phyloP scores from a whole-genome alignment of 192 early-diverging fungal species.

The Entomortierella chlamydospora region DNA sequence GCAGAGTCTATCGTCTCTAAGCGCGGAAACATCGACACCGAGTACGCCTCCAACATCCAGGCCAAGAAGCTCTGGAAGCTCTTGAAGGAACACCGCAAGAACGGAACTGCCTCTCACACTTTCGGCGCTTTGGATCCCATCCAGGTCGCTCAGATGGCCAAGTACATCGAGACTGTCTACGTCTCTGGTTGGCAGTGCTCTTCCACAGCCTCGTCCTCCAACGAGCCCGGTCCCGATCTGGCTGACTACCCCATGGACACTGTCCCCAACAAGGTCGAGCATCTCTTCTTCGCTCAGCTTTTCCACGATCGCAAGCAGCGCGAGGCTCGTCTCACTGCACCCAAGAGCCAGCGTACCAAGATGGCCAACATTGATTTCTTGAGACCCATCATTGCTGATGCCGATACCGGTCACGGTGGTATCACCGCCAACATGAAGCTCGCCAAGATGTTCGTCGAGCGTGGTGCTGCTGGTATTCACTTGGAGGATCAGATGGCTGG shows the following conservation, averaged over 20 bases:
- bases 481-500: constrained; percentile 92
- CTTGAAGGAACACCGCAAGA: constrained; percentile 80
- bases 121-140: constrained; percentile 96
- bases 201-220: constrained; percentile 92
- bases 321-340: constrained; percentile 83
- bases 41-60: constrained; percentile 86
- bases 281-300: constrained; percentile 95
- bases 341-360: constrained; percentile 74
- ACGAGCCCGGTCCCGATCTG: constrained; percentile 98
- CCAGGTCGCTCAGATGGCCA: constrained; percentile 96
- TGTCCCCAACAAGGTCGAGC: constrained; percentile 98
- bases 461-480: constrained; percentile 96
- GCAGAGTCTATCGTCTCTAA: constrained; percentile 89
- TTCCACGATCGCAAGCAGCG: constrained; percentile 98
- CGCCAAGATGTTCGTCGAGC: constrained; percentile 97
- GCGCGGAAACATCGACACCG: constrained; percentile 80
- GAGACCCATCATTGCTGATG: constrained; percentile 96
- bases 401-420: constrained; percentile 98
- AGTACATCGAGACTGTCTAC: constrained; percentile 96
- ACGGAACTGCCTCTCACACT: constrained; percentile 87
- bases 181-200: constrained; percentile 99
- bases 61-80: constrained; percentile 95
- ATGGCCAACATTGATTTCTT: constrained; percentile 87
- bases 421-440: constrained; percentile 98
- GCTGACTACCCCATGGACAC: constrained; percentile 99